Percentiles rank a stretch among this genome's conserved stretches.
These are phyloP conservation scores for Penicillium roqueforti DNA, from an alignment of 495 filamentous ascomycete genomes.

Conservation along the genomic window DNA sequence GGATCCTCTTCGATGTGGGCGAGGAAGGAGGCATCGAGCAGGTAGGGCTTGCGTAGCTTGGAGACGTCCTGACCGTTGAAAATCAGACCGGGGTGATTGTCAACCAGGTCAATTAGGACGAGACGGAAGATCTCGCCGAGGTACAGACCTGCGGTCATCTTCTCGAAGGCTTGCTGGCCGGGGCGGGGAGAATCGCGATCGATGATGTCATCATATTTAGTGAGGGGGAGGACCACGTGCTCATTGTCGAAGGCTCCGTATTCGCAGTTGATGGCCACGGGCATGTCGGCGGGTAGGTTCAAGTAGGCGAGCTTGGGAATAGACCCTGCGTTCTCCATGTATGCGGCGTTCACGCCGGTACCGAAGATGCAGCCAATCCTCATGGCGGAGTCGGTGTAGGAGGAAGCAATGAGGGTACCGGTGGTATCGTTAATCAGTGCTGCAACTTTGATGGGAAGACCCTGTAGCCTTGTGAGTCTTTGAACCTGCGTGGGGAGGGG, in stretches of 20 bases:
- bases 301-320: constrained; percentile 92
- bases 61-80: constrained; percentile 80
- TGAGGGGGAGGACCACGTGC: constrained; percentile 84
- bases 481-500: not conserved
- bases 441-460: constrained; percentile 86
- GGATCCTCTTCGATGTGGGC: constrained; percentile 94
- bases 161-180: constrained; percentile 94
- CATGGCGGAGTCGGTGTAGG: constrained; percentile 87
- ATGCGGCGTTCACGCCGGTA: constrained; percentile 96
- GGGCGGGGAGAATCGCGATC: constrained; percentile 92
- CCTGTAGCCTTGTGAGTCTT: constrained; percentile 39
- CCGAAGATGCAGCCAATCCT: constrained; percentile 98
- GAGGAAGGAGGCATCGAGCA: constrained; percentile 89
- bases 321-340: constrained; percentile 90
- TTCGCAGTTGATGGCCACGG: constrained; percentile 98
- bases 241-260: constrained; percentile 99
- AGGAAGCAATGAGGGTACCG: constrained; percentile 96
- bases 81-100: constrained; percentile 69
- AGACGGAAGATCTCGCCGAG: constrained; percentile 93
- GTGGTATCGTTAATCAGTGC: constrained; percentile 98
- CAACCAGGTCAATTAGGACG: constrained; percentile 78
- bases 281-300: constrained; percentile 83
- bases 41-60: constrained; percentile 75
- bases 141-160: constrained; percentile 96
- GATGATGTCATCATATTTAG: constrained; percentile 76